Conservation (phyloP, 2,329 filamentous ascomycete species). For the Fusarium redolens region DNA sequence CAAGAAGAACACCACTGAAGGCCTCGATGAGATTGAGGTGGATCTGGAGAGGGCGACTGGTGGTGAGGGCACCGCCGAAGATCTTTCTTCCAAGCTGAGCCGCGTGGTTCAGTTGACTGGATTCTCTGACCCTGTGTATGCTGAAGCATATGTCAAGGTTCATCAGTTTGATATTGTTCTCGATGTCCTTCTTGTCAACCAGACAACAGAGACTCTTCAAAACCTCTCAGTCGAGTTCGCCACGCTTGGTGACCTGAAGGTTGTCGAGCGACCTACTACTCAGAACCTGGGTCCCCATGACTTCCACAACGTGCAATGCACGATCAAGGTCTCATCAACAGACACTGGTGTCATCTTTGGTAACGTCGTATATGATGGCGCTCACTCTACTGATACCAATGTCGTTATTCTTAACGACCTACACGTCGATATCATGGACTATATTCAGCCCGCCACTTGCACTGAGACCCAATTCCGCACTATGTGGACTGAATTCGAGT, state of each 20-base stretch:
- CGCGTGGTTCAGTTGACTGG: constrained; percentile 96
- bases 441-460: constrained; percentile 96
- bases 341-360: constrained; percentile 99
- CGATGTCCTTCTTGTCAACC: constrained; percentile 95
- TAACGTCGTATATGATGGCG: constrained; percentile 96
- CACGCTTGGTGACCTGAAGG: constrained; percentile 97
- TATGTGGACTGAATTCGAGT: constrained; percentile 99
- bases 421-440: constrained; percentile 99
- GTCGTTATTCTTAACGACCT: constrained; percentile 98
- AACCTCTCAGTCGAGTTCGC: constrained; percentile 98
- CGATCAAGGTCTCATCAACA: constrained; percentile 97
- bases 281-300: constrained; percentile 96
- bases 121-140: constrained; percentile 98
- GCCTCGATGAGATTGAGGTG: constrained; percentile 84
- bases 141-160: constrained; percentile 98
- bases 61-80: constrained; percentile 84
- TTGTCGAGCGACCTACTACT: constrained; percentile 94
- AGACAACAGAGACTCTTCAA: constrained; percentile 95
- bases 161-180: constrained; percentile 99
- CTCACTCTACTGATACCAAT: constrained; percentile 91
- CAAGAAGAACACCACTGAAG: constrained; percentile 88
- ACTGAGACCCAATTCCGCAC: constrained; percentile 98
- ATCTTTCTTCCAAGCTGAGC: constrained; percentile 92
- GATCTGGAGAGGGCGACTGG: constrained; percentile 96
- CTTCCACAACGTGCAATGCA: constrained; percentile 98